Evolutionary conservation across 1,284 basidiomycete genomes (phyloP).

Genomic region (Fistulina hepatica): DNA sequence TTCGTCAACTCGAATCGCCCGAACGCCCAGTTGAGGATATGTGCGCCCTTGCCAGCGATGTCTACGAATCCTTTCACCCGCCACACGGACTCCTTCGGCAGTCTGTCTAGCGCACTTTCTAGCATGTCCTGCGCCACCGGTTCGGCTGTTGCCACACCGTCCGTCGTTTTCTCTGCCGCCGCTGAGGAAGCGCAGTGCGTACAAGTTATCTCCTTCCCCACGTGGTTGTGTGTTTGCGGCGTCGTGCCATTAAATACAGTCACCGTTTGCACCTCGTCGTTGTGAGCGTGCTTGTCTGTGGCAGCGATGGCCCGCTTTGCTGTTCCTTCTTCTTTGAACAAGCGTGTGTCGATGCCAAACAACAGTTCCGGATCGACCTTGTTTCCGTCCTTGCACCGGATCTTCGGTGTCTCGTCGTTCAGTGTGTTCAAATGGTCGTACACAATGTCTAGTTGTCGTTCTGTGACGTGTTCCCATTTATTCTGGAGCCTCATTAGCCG

Average conservation of each 20-base stretch:
- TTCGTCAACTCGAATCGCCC: conserved; percentile 64
- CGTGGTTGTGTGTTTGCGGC: conserved; percentile 22
- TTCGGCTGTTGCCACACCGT: not conserved
- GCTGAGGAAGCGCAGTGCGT: not conserved
- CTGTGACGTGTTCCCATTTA: conserved; percentile 78
- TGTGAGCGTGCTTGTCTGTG: conserved; percentile 29
- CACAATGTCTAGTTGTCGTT: conserved; percentile 68
- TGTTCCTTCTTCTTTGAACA: conserved; percentile 39
- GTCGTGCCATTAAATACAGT: conserved; percentile 41
- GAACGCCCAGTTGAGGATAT: conserved; percentile 87
- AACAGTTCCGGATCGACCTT: conserved; percentile 67
- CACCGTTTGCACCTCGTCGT: conserved; percentile 76
- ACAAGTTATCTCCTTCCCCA: conserved; percentile 7
- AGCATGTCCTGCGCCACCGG: not conserved
- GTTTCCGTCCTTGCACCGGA: conserved; percentile 52
- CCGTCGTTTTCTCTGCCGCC: not conserved
- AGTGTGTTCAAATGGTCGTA: conserved; percentile 81
- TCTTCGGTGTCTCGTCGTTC: conserved; percentile 80
- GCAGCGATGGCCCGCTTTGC: conserved; percentile 16
- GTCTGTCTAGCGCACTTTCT: conserved; percentile 37
- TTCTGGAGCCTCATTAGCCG: conserved; percentile 37
- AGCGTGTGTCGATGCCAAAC: conserved; percentile 74
- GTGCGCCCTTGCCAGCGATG: conserved; percentile 31
- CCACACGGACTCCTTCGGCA: conserved; percentile 65
- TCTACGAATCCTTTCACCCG: conserved; percentile 76